These are phyloP conservation scores for Clonostachys sp. DNA, from an alignment of 2,329 filamentous ascomycete species.

Conservation along the genomic window DNA sequence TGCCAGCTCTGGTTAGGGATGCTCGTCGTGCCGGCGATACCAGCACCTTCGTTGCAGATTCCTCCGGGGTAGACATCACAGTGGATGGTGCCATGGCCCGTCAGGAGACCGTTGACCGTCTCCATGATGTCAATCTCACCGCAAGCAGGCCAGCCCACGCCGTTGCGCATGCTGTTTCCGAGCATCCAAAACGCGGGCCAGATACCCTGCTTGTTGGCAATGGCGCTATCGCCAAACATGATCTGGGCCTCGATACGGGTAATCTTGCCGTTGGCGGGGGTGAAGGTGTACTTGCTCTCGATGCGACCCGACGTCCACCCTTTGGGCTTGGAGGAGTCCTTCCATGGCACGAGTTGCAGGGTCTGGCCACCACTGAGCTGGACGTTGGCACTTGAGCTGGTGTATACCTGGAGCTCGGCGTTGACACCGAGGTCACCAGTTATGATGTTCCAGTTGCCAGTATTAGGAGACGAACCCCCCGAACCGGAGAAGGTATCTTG, in stretches of 20 bases:
- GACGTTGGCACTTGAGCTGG: conserved; percentile 32
- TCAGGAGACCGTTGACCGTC: conserved; percentile 43
- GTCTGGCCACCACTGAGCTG: conserved; percentile 41
- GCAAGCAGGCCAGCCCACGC: conserved; percentile 46
- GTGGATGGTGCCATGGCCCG: conserved; percentile 37
- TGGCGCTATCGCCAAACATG: conserved; percentile 31
- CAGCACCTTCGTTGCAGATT: conserved; percentile 40
- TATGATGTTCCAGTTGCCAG: conserved; percentile 25
- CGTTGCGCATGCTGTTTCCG: conserved; percentile 39
- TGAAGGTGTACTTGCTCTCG: conserved; percentile 35
- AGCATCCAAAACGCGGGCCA: conserved; percentile 59
- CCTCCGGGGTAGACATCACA: conserved; percentile 29
- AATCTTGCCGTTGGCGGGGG: conserved; percentile 29
- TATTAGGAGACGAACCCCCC: conserved; percentile 20
- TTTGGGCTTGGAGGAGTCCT: conserved; percentile 11
- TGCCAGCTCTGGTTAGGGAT: conserved; percentile 36
- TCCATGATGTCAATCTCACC: conserved; percentile 57
- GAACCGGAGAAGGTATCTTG: conserved; percentile 29
- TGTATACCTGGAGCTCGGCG: conserved; percentile 41
- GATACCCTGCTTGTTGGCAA: conserved; percentile 40
- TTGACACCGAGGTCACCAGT: conserved; percentile 32
- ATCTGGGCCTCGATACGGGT: conserved; percentile 35
- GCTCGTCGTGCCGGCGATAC: conserved; percentile 22
- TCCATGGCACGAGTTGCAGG: conserved; percentile 39
- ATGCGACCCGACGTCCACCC: conserved; percentile 43